A percentile compares a stretch with the other conserved stretches of the same genome.
phyloP scores from a whole-genome alignment of 192 early-diverging fungal genomes.

The Backusella tarrabulga region DNA sequence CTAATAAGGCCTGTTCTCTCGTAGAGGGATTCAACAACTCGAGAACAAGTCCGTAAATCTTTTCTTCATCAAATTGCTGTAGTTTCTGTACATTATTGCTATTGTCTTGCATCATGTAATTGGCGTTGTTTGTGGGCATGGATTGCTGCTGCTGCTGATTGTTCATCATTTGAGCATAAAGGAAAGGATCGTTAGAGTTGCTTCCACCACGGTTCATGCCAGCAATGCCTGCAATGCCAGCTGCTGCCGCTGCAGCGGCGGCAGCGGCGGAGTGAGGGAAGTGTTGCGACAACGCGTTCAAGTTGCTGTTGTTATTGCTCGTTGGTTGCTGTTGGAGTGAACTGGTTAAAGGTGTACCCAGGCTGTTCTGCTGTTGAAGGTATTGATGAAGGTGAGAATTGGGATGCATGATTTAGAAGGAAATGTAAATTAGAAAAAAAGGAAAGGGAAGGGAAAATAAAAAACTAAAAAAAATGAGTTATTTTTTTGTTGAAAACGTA shows the following conservation, averaged over 20 bases:
- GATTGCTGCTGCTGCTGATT: slow-evolving; percentile 27
- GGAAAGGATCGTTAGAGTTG: slow-evolving; percentile 9
- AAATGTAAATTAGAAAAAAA: background rate
- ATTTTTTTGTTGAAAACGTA: background rate
- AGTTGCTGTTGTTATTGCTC: background rate
- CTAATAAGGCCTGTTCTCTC: slow-evolving; percentile 90
- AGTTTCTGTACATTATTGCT: slow-evolving; percentile 22
- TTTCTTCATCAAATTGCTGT: slow-evolving; percentile 67
- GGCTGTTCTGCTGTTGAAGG: slow-evolving; percentile 35
- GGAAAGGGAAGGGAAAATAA: background rate
- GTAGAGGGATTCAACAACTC: slow-evolving; percentile 75
- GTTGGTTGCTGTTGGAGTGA: slow-evolving; percentile 24
- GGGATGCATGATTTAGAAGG: slow-evolving; percentile 11
- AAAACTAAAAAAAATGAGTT: background rate
- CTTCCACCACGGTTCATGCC: background rate
- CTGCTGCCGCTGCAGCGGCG: slow-evolving; percentile 20
- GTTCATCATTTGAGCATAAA: slow-evolving; percentile 21
- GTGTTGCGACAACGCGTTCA: slow-evolving; percentile 30
- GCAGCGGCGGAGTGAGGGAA: slow-evolving; percentile 26
- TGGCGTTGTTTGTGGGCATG: background rate
- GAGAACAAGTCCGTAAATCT: slow-evolving; percentile 85
- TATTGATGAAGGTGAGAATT: slow-evolving; percentile 51
- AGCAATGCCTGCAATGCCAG: background rate
- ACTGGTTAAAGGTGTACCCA: slow-evolving; percentile 20
- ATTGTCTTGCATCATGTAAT: background rate